Percentiles rank a stretch among this genome's conserved stretches.
Evolutionary conservation across 2,329 filamentous ascomycete genomes (phyloP).

Genomic region (Sporothrix dimorphospora): DNA sequence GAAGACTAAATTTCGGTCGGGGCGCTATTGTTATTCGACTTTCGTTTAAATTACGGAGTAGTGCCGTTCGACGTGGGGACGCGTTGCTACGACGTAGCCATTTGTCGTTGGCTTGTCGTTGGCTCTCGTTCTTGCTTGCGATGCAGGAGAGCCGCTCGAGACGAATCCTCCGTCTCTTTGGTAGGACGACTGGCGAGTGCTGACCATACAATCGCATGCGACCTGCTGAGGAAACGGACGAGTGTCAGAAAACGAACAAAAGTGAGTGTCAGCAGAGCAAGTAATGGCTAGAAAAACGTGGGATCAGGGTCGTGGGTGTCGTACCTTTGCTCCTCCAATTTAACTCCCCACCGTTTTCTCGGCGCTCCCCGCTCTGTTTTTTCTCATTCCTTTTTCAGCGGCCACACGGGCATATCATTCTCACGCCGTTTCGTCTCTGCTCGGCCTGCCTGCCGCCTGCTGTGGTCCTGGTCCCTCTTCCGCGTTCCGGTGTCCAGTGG

Average conservation of each 20-base stretch:
- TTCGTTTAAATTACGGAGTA: constrained; percentile 24
- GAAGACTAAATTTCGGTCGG: constrained; percentile 17
- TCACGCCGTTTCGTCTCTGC: neutral
- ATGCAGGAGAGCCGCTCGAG: neutral
- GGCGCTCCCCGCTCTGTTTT: neutral
- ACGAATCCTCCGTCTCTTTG: neutral
- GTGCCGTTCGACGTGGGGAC: neutral
- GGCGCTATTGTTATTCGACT: constrained; percentile 20
- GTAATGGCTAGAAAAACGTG: constrained; percentile 12
- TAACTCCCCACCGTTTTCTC: constrained; percentile 15
- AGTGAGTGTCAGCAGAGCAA: neutral
- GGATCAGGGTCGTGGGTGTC: neutral
- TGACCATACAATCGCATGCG: neutral
- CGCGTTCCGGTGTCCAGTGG: neutral
- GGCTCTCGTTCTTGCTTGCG: neutral
- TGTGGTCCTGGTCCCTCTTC: neutral
- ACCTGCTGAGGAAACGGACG: neutral
- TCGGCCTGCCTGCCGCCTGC: neutral
- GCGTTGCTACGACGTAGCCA: neutral
- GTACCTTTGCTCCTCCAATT: constrained; percentile 24
- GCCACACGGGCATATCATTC: neutral
- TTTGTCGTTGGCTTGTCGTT: neutral
- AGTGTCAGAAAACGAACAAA: neutral
- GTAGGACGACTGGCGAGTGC: constrained; percentile 2
- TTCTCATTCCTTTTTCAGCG: neutral